Evolutionary conservation across 1,284 basidiomycete genomes (phyloP), one percentile per base, ranked within the genome.

Genomic region (Ustilago tritici): DNA sequence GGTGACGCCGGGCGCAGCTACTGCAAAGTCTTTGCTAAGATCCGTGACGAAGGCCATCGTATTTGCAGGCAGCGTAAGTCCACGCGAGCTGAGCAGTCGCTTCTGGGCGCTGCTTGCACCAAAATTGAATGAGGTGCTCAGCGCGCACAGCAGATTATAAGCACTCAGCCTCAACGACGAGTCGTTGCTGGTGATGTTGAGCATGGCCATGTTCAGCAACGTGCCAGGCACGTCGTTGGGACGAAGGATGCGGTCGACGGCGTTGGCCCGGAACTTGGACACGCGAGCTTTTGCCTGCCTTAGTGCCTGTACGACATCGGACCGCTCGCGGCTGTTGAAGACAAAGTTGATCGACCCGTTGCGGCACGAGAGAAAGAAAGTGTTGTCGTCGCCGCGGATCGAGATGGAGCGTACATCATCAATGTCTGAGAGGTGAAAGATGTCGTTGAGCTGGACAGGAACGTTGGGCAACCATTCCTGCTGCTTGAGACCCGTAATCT

Each of bases 151-250:
- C 40, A 84, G 68, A 35, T 84, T 79, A 72, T 84, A 84, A 2
- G 82, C 82, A 47, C 80, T 73, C n/a, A 81, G 57, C 34, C 82
- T 69, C 28, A 84, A 61, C 15, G 66, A 65, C 23, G 71, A 67
- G 47, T 83, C 78, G 36, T 67, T 70, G 65, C 80, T 82, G 58
- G 80, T 83, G 58, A 81, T 79, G 66, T 84, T 84, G 80, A 83
- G 79, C 82, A 84, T 79, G 15, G 82, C 82, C 80, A 84, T 84
- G 68, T 84, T 84, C 61, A 84, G 78, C 68, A 84, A 62, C 31
- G 82, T 83, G 38, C 82, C 82, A 10, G 82, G 82, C 19, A 84
- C 82, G 38, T 83, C 82, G 54, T 77, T 80, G 11, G 82, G 82
- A 38, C 81, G 72, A 40, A 83, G 49, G 14, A 75, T 76, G 4